phyloP scores from a whole-genome alignment of 192 early-diverging fungal genomes.

The Dissophora ornata region DNA sequence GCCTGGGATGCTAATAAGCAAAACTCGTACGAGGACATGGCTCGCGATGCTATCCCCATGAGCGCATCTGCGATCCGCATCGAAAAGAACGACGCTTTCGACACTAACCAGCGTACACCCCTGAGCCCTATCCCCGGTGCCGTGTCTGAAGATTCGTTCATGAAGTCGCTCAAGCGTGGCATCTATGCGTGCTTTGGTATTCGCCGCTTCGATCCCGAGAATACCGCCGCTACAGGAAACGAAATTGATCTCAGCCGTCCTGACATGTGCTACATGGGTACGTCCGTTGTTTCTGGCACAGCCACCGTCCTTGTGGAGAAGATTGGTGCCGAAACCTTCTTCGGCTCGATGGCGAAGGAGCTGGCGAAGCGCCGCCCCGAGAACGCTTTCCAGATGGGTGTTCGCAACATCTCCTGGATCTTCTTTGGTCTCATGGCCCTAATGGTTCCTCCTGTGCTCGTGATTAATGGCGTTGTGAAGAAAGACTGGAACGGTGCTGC shows the following conservation, averaged over 20 bases:
- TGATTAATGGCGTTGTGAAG: constrained; percentile 57
- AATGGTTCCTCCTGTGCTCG: constrained; percentile 60
- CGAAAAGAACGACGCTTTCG: constrained; percentile 2
- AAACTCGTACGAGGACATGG: constrained; percentile 26
- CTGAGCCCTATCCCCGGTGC: not conserved
- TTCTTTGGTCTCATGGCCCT: constrained; percentile 56
- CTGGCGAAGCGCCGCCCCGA: constrained; percentile 31
- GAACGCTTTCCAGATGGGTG: constrained; percentile 60
- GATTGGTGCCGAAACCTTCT: constrained; percentile 59
- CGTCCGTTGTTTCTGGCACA: constrained; percentile 60
- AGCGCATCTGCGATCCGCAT: constrained; percentile 15
- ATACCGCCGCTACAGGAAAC: not conserved
- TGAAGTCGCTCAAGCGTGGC: constrained; percentile 16
- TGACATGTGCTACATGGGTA: constrained; percentile 58
- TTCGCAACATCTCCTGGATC: constrained; percentile 59
- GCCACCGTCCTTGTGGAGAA: constrained; percentile 59
- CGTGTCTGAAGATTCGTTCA: not conserved
- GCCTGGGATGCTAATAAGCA: not conserved
- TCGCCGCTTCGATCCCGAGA: constrained; percentile 29
- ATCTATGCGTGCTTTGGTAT: constrained; percentile 37
- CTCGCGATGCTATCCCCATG: constrained; percentile 1
- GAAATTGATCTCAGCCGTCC: constrained; percentile 42
- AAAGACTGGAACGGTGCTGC: constrained; percentile 49
- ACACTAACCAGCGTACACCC: not conserved
- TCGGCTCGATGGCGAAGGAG: constrained; percentile 57